Evolutionary conservation across 2,329 filamentous ascomycete genomes (phyloP).

Genomic region (Trichocomaceae sp.): DNA sequence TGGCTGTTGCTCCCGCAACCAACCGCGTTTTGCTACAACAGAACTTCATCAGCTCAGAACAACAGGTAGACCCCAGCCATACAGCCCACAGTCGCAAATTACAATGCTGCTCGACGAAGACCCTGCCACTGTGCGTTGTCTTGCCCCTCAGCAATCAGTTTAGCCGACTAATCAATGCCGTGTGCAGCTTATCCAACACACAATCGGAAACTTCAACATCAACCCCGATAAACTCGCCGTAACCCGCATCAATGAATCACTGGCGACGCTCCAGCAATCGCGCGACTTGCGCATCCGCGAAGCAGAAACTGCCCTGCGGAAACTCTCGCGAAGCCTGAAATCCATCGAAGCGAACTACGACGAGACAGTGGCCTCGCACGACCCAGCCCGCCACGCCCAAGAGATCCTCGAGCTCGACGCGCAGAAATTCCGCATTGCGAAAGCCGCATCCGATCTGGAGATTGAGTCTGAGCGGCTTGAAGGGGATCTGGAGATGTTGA

Average conservation of each 20-base stretch:
- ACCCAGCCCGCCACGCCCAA: slow-evolving; percentile 70
- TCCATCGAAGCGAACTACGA: slow-evolving; percentile 69
- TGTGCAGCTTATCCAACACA: slow-evolving; percentile 76
- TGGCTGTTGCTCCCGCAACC: slow-evolving; percentile 38
- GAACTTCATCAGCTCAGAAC: too few relatives aligned
- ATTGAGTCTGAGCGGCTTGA: slow-evolving; percentile 91
- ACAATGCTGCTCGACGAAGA: slow-evolving; percentile 93
- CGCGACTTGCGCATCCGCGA: slow-evolving; percentile 71
- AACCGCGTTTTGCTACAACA: slow-evolving; percentile 5
- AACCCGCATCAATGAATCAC: slow-evolving; percentile 73
- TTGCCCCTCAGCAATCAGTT: not conserved
- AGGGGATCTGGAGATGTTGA: slow-evolving; percentile 67
- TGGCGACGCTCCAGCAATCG: slow-evolving; percentile 75
- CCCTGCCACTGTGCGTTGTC: slow-evolving; percentile 64
- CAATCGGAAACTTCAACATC: slow-evolving; percentile 92
- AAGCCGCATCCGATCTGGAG: slow-evolving; percentile 79
- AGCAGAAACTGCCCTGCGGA: slow-evolving; percentile 60
- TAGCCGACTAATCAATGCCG: not conserved
- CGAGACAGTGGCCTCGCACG: slow-evolving; percentile 68
- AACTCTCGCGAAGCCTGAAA: slow-evolving; percentile 67
- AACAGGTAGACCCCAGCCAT: not conserved
- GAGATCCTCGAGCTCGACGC: slow-evolving; percentile 84
- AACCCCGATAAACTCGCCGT: slow-evolving; percentile 78
- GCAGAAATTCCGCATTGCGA: slow-evolving; percentile 90
- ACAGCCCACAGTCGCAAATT: slow-evolving; percentile 21